Evolutionary conservation across 352 stramenopile genomes (phyloP).

Genomic region (Phytophthora europaea): DNA sequence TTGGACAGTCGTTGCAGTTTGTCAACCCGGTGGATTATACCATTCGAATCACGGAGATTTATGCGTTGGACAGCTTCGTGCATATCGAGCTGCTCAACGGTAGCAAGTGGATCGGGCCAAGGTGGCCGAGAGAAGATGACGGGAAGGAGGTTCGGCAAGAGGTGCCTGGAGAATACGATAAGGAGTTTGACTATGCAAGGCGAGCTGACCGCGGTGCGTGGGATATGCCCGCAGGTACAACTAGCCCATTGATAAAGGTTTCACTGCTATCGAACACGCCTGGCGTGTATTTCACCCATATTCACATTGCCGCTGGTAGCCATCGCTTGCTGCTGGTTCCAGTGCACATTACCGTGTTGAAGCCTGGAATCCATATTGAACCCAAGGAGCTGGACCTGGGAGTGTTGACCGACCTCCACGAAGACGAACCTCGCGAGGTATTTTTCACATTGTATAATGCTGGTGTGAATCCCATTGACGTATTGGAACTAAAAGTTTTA

Average conservation of each 20-base stretch:
- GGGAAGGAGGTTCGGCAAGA: conserved; percentile 11
- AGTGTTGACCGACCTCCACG: conserved; percentile 38
- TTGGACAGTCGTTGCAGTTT: conserved; percentile 49
- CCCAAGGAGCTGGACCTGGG: conserved; percentile 48
- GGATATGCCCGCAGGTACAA: conserved; percentile 46
- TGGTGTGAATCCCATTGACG: conserved; percentile 41
- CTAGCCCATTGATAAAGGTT: conserved; percentile 50
- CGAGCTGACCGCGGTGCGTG: conserved; percentile 38
- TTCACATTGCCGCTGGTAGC: conserved; percentile 40
- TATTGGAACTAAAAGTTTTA: conserved; percentile 48
- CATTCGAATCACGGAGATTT: conserved; percentile 63
- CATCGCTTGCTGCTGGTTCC: conserved; percentile 42
- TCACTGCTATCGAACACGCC: conserved; percentile 32
- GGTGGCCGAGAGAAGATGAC: conserved; percentile 31
- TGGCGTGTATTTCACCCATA: conserved; percentile 50
- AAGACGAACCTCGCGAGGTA: conserved; percentile 38
- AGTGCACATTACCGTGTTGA: conserved; percentile 48
- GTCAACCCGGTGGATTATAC: conserved; percentile 50
- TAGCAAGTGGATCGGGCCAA: conserved; percentile 34
- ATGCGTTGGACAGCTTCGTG: conserved; percentile 49
- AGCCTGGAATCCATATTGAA: conserved; percentile 49
- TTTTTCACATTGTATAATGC: conserved; percentile 57
- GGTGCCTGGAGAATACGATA: conserved; percentile 33
- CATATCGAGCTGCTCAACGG: conserved; percentile 36
- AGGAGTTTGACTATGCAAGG: conserved; percentile 25